Conservation (phyloP, 371 early-diverging fungal species). For the Apophysomyces trapeziformis region DNA sequence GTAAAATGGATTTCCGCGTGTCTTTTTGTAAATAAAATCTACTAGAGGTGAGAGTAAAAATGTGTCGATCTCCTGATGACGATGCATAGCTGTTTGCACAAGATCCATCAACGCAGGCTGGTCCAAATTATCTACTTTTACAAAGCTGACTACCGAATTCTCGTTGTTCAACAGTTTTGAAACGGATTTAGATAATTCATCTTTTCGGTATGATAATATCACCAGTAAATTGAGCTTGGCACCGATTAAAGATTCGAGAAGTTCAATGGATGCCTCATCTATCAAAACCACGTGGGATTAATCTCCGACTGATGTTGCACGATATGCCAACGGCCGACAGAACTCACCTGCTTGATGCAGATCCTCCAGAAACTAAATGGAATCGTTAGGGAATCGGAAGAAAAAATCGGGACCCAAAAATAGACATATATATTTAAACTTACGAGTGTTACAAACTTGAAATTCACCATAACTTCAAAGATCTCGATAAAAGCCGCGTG, state of each 20-base stretch:
- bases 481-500: conserved; percentile 53
- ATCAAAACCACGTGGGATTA: conserved; percentile 7
- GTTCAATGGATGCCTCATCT: conserved; percentile 55
- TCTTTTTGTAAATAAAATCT: conserved; percentile 45
- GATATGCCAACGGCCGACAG: conserved; percentile 4
- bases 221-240: conserved; percentile 44
- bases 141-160: conserved; percentile 35
- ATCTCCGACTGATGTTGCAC: conserved; percentile 9
- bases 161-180: conserved; percentile 33
- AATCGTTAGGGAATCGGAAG: not conserved
- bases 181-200: conserved; percentile 26
- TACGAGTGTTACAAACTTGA: conserved; percentile 53
- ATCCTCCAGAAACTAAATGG: conserved; percentile 52
- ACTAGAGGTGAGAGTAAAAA: conserved; percentile 40
- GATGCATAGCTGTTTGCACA: conserved; percentile 48
- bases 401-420: not conserved
- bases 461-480: conserved; percentile 51
- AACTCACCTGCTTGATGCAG: conserved; percentile 56
- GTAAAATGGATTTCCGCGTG: conserved; percentile 52
- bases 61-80: conserved; percentile 38
- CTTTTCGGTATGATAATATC: conserved; percentile 43
- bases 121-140: conserved; percentile 43
- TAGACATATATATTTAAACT: conserved; percentile 19
- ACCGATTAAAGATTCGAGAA: conserved; percentile 45
- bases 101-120: conserved; percentile 44